Base-by-base conservation (phyloP, 768 basidiomycete species). In the Cyclocybe cylindracea region DNA sequence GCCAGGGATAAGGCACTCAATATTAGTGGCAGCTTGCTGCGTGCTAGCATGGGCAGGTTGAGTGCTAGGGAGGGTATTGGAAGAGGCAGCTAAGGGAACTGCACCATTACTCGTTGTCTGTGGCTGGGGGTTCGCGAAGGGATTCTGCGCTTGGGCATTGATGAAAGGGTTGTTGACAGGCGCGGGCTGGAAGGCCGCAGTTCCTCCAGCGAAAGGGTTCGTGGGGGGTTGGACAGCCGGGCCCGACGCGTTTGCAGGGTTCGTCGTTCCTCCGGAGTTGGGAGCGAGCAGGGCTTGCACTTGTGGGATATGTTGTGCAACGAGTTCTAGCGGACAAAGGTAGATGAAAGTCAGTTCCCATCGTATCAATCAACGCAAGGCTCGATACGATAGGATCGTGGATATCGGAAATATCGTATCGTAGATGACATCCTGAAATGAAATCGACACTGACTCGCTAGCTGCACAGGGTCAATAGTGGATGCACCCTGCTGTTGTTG, bases 291-390 rank as follows among this genome's bases (percentile, higher is more conserved):
- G 59, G 16, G 70, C 71, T 51, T 76, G 74, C 32, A 77, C 69
- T 58, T 77, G 75, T 18, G 76, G 78, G 29, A 79, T 73, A 41
- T 77, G 75, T 57, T 78, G 76, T 31, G 64, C 75, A 13, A 78
- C 74, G 37, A 35, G 5, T 14, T 43, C 13, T 16, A 47, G 42
- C 50, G 38, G 39, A 11, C n/a, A 38, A 14, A 44, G 31, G 16
- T 53, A 47, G 29, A 39, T 19, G 18, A 35, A 34, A 19, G 11
- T 10, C 9, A 31, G 24, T 45, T 51, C 35, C 33, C 24, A 24
- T 24, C 24, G 24, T 16, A 24, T 24, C 24, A 24, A 24, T 24
- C 24, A 24, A 24, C 24, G 24, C 24, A 24, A 24, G 24, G 24
- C 24, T 24, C 24, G 24, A 24, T 24, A 5, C 24, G 24, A 24